Percentiles rank a stretch among this genome's conserved stretches.
Conservation (phyloP, 1,284 basidiomycete genomes). For the Cystobasidium sp. region DNA sequence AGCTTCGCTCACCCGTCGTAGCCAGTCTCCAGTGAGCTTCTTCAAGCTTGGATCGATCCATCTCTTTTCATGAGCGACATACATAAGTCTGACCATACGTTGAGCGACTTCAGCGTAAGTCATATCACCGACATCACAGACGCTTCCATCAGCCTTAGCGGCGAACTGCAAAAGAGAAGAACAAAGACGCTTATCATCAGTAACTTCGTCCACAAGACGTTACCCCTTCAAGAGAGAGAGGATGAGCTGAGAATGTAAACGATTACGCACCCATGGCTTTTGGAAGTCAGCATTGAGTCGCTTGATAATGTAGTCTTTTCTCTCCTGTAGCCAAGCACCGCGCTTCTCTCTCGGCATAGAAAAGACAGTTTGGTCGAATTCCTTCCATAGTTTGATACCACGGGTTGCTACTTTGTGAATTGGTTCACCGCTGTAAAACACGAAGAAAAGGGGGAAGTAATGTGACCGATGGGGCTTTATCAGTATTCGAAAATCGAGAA, state of each 20-base stretch:
- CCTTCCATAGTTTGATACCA: slow-evolving; percentile 95
- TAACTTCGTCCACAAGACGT: neutral
- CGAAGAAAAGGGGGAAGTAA: neutral
- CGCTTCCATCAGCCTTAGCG: slow-evolving; percentile 84
- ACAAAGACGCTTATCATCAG: neutral
- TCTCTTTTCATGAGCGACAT: slow-evolving; percentile 83
- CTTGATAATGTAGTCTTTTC: slow-evolving; percentile 84
- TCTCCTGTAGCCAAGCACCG: slow-evolving; percentile 80
- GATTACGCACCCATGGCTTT: slow-evolving; percentile 63
- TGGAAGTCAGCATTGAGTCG: slow-evolving; percentile 94
- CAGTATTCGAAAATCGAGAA: neutral
- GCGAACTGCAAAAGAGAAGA: slow-evolving; percentile 77
- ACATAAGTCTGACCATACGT: slow-evolving; percentile 91
- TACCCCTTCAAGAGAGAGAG: neutral
- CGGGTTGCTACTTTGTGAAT: slow-evolving; percentile 99
- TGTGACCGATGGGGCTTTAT: neutral
- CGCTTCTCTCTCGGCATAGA: slow-evolving; percentile 94
- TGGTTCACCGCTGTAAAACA: slow-evolving; percentile 71
- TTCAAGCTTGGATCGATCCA: slow-evolving; percentile 95
- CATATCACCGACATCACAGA: slow-evolving; percentile 90
- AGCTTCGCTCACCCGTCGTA: slow-evolving; percentile 65
- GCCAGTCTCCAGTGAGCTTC: slow-evolving; percentile 95
- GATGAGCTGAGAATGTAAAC: neutral
- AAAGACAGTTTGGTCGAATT: slow-evolving; percentile 97
- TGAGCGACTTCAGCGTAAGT: slow-evolving; percentile 95